These are phyloP conservation scores for Viridothelium virens DNA, from an alignment of 495 filamentous ascomycete genomes.

Conservation along the genomic window DNA sequence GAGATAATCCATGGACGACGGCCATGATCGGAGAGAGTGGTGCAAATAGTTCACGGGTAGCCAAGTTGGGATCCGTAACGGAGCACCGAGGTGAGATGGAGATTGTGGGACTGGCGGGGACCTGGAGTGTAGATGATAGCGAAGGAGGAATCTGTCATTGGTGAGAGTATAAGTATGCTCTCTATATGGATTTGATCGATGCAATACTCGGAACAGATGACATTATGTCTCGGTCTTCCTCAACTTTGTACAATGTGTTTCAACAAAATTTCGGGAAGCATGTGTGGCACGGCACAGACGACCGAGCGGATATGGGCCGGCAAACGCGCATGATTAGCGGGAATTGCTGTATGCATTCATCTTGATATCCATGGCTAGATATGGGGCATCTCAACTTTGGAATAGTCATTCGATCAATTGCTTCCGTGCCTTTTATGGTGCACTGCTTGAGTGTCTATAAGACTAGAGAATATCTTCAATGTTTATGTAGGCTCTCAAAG, in stretches of 20 bases:
- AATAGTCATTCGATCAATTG: not conserved
- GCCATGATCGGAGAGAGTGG: constrained; percentile 23
- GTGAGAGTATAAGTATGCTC: constrained; percentile 17
- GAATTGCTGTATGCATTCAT: not conserved
- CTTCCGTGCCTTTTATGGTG: too few relatives aligned
- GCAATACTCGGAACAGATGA: not conserved
- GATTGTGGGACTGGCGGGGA: constrained; percentile 71
- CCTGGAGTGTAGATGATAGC: constrained; percentile 77
- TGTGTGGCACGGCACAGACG: not conserved
- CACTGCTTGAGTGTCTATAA: too few relatives aligned
- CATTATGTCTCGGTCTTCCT: not conserved
- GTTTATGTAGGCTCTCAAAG: too few relatives aligned
- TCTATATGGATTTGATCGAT: not conserved
- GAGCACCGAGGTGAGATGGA: constrained; percentile 59
- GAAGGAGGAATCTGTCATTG: constrained; percentile 66
- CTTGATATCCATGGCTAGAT: not conserved
- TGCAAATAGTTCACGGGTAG: constrained; percentile 15
- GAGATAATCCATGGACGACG: constrained; percentile 27
- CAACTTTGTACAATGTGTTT: too few relatives aligned
- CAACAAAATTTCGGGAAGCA: not conserved
- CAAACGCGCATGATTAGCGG: not conserved
- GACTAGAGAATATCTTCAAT: too few relatives aligned
- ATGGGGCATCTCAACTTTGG: not conserved
- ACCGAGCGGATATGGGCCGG: not conserved
- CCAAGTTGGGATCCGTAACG: constrained; percentile 57